These are phyloP conservation scores for Citrus reticulata DNA, from an alignment of 345 rosid species.

Conservation along the genomic window DNA sequence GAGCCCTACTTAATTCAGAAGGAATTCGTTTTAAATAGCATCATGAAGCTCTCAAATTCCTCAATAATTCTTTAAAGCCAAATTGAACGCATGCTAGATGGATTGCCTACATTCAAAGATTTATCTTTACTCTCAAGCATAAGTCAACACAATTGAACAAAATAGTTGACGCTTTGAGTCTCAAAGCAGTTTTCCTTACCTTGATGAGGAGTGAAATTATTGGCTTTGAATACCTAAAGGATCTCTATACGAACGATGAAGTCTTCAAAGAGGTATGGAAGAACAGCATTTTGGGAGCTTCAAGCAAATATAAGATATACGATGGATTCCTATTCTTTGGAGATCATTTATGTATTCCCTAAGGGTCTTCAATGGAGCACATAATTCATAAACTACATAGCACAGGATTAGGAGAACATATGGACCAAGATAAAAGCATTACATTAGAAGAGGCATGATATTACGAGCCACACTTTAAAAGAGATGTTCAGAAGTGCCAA, in stretches of 20 bases:
- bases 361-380: background rate
- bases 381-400: background rate
- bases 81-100: background rate
- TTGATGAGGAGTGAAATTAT: background rate
- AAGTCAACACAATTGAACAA: background rate
- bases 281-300: background rate
- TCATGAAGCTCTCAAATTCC: too few species aligned
- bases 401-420: background rate
- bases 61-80: too few species aligned
- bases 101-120: background rate
- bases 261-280: background rate
- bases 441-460: too few species aligned
- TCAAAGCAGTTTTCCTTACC: background rate
- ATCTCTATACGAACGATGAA: background rate
- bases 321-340: background rate
- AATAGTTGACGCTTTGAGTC: background rate
- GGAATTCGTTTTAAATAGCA: too few species aligned
- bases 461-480: too few species aligned
- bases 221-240: background rate
- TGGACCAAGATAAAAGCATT: background rate
- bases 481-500: too few species aligned
- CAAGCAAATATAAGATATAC: background rate
- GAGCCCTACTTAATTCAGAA: too few species aligned
- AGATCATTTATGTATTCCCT: background rate
- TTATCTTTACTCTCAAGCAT: background rate